Base-by-base conservation (phyloP, 441 rosid species). In the Geranium incanum region DNA sequence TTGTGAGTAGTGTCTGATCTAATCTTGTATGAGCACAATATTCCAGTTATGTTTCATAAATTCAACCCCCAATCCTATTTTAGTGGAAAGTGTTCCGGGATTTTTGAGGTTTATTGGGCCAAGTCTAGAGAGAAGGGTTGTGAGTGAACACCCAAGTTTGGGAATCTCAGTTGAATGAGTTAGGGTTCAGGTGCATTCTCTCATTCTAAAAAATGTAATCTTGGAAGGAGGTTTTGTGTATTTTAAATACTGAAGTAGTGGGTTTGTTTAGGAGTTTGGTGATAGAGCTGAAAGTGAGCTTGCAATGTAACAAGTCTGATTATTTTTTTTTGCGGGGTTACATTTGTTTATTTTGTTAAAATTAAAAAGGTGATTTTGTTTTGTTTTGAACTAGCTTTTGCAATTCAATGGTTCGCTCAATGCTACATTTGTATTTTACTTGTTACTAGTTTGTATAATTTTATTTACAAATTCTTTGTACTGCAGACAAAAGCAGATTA, bases 401-500 rank as follows among this genome's bases (percentile, higher is more conserved):
- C 52, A 19, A 39, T 0, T 1, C 28, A 9, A 68, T 68, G 70
- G 50, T 43, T 48, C 28, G 23, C 0, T 1, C 16, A 52, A 45
- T 37, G 39, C 38, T 64, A 23, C 6, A 3, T 64, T 23, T 21
- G 28, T 64, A 18, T 12, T 64, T 64, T 64, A 1, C n/a, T 23
- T 64, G 37, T 28, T 9, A 11, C 67, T 64, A 15, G 15, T 64
- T 2, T 57, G n/a, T 6, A 50, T 48, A 36, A 52, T 8, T n/a
- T 11, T 41, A 11, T 43, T 21, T 67, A 7, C 41, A 55, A 45
- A 23, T 65, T 9, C 19, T 15, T 59, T 48, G 43, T 1, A 41
- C 15, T 84, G 82, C 86, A 95, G 98, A 92, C 97, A 0, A 79
- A 64, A 79, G 93, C 97, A 64, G 82, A 87, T 67, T 95, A 85